Evolutionary conservation across 805 yeast species (phyloP), one percentile per base, ranked within the genome.

Genomic region (Tetrapisispora phaffii): DNA sequence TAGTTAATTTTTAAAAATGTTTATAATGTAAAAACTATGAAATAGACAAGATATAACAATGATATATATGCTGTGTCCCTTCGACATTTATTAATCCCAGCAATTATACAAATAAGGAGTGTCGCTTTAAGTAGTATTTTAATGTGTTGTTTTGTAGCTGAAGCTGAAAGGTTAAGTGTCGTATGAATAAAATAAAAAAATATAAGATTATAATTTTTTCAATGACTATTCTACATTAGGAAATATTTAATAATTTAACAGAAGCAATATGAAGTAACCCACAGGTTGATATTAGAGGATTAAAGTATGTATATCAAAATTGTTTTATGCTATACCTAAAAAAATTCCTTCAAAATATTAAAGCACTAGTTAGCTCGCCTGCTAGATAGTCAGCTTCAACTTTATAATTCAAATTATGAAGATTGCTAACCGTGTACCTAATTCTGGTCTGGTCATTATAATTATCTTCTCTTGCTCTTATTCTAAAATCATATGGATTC

Each of bases 381-480:
- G 74, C 71, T 56, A 85, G 70, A 41, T 63, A 74, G 38, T 77
- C 83, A 47, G 79, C 72, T 63, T 85, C 94, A 29, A 71, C 71
- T 45, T 66, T 67, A 57, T 62, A 82, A 53, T 81, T 79, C 43
- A 85, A 56, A 34, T 70, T 70, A 42, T 70, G 70, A 23, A 82
- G 52, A 15, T 74, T 72, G 41, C 77, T 68, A 2, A 77, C 85
- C 45, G 81, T 81, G 60, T 82, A 86, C 61, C 96, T 77, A 16
- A 85, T 78, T 62, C 90, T 76, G 26, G 76, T 74, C 39, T 74
- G 76, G 43, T 88, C 95, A 55, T 88, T 83, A 63, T 85, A 93
- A 49, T 75, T 78, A 58, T 93, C 97, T 57, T 78, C 85, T 60
- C 80, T 77, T 13, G 95, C 96, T 57, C 84, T 78, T 44, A 89